Base-by-base conservation (phyloP, 1,284 basidiomycete species). In the Neonothopanus nambi region DNA sequence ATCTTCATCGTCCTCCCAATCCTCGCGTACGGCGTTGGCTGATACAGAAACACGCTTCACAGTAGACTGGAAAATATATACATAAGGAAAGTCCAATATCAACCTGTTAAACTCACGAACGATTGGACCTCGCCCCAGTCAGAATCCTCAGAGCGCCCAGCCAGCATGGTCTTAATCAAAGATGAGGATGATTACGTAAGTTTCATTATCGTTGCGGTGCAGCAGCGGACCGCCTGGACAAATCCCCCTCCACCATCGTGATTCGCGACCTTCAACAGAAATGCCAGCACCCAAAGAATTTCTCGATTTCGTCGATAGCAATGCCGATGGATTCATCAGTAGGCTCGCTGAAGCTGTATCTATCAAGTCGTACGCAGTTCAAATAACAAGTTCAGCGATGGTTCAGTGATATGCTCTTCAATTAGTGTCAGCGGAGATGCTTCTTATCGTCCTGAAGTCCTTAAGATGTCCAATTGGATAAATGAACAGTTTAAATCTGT, bases 391-490 rank as follows among this genome's bases (percentile, higher is more conserved):
- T 17, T 51, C 24, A 43, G 8, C 18, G 11, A 24, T n/a, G 17
- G 23, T 38, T 40, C 30, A 12, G 6, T 47, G 12, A 38, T 42
- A 9, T 21, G 42, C 18, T 26, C 21, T 21, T 24, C 43, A 12
- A 37, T 55, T 65, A 89, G 89, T 63, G 74, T 92, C 57, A 87
- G 84, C 57, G 80, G 85, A 23, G 85, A 89, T 68, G 78, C 78
- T 18, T 72, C 77, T 3, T 85, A 81, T 65, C 85, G 93, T 49
- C 71, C 79, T 51, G 85, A 93, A 70, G 92, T 95, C 54, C 77
- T 90, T 67, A 77, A 75, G 59, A 97, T 97, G 95, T 89, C 85
- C 3, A 71, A 84, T 30, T 97, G 86, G 82, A 79, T 96, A 49
- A 77, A 89, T 54, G 67, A 67, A 3, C 83, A 94, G 67, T 83